Percentiles rank a stretch among this genome's conserved stretches.
Conservation (phyloP, 306 rosid genomes). For the Cotoneaster glaucophyllus region DNA sequence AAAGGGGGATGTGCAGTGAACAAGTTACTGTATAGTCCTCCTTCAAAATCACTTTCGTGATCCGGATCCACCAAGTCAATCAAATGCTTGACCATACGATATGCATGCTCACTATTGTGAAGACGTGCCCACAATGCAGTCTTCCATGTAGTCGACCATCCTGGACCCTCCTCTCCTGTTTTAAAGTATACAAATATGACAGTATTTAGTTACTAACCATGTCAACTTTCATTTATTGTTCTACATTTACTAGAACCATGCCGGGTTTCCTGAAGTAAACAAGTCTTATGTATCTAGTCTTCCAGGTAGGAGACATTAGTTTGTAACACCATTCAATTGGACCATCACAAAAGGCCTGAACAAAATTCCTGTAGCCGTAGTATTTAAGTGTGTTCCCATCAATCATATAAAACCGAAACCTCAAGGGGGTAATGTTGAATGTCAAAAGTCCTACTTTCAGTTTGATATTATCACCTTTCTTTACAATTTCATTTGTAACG, state of each 20-base stretch:
- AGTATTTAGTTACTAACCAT: neutral
- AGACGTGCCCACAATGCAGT: constrained; percentile 80
- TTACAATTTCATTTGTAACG: neutral
- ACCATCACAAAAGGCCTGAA: neutral
- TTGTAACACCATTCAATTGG: neutral
- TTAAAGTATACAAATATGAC: neutral
- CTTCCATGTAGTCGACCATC: constrained; percentile 96
- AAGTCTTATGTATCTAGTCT: neutral
- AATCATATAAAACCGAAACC: neutral
- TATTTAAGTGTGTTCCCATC: neutral
- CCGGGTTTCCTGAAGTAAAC: neutral
- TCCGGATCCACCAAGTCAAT: constrained; percentile 77
- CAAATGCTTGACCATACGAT: constrained; percentile 86
- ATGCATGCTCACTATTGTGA: constrained; percentile 76
- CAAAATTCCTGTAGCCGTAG: neutral
- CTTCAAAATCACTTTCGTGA: constrained; percentile 62
- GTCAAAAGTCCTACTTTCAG: neutral
- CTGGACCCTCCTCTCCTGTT: constrained; percentile 97
- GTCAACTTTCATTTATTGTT: neutral
- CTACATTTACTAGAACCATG: neutral
- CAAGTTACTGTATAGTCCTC: constrained; percentile 89
- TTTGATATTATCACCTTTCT: neutral
- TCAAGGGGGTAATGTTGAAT: neutral
- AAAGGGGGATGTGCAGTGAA: constrained; percentile 91
- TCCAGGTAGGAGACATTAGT: neutral